phyloP scores from a whole-genome alignment of 1,139 yeast species.

The Nadsonia commutata region DNA sequence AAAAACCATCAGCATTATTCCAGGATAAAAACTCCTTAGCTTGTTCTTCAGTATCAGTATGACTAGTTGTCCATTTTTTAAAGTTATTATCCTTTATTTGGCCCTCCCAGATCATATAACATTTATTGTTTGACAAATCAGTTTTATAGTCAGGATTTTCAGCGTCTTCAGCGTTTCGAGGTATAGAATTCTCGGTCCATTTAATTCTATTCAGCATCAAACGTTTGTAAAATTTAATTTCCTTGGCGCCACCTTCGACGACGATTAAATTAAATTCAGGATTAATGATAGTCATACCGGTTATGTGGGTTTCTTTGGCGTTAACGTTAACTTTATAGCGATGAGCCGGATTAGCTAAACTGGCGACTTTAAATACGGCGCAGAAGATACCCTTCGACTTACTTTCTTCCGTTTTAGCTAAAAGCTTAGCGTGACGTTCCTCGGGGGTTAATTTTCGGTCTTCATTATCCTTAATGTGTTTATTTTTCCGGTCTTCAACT shows the following conservation, averaged over 20 bases:
- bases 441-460: slow-evolving; percentile 49
- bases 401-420: slow-evolving; percentile 31
- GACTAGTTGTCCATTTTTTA: slow-evolving; percentile 45
- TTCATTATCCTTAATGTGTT: slow-evolving; percentile 49
- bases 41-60: slow-evolving; percentile 38
- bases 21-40: slow-evolving; percentile 36
- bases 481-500: slow-evolving; percentile 44
- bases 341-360: slow-evolving; percentile 49
- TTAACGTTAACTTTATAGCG: slow-evolving; percentile 61
- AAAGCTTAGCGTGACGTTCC: slow-evolving; percentile 33
- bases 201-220: slow-evolving; percentile 48
- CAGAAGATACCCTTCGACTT: slow-evolving; percentile 40
- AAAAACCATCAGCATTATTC: slow-evolving; percentile 44
- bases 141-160: slow-evolving; percentile 14
- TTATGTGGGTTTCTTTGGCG: slow-evolving; percentile 55
- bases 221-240: slow-evolving; percentile 46
- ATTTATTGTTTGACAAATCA: slow-evolving; percentile 35
- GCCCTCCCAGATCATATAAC: slow-evolving; percentile 65
- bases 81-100: slow-evolving; percentile 40
- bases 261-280: slow-evolving; percentile 43
- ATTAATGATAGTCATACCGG: slow-evolving; percentile 39
- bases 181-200: slow-evolving; percentile 44
- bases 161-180: slow-evolving; percentile 12
- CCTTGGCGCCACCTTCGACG: slow-evolving; percentile 57
- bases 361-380: slow-evolving; percentile 43